Conservation (phyloP, 2,329 filamentous ascomycete genomes). For the Penicillium vulpinum region DNA sequence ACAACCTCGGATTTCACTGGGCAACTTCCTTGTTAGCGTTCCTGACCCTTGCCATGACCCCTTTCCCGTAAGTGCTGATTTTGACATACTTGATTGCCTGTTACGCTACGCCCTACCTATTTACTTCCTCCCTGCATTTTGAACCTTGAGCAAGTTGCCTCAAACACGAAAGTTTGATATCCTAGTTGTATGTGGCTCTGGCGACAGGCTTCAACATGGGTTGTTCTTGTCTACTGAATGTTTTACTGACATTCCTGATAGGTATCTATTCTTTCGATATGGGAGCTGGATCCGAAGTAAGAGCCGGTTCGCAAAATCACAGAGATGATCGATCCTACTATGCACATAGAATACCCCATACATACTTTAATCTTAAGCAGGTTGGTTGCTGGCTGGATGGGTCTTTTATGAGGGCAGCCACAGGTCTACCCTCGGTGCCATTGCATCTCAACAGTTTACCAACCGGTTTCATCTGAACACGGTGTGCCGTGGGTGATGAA, state of each 20-base stretch:
- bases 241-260: conserved; percentile 19
- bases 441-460: conserved; percentile 5
- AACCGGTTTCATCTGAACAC: not conserved
- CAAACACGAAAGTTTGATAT: not conserved
- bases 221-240: not conserved
- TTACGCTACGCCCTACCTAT: conserved; percentile 9
- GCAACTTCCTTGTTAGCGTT: conserved; percentile 47
- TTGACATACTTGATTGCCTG: not conserved
- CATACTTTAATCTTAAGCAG: not conserved
- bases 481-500: not conserved
- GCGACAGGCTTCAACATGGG: not conserved
- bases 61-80: conserved; percentile 46
- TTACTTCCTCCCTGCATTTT: conserved; percentile 11
- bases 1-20: conserved; percentile 49
- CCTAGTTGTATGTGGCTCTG: conserved; percentile 6
- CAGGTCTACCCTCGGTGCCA: conserved; percentile 4
- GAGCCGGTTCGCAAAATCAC: conserved; percentile 41
- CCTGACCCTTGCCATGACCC: conserved; percentile 46
- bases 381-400: not conserved
- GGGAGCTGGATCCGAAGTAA: conserved; percentile 44
- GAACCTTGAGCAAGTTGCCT: not conserved
- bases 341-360: conserved; percentile 9
- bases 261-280: conserved; percentile 48
- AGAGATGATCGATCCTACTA: conserved; percentile 18
- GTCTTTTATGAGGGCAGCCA: conserved; percentile 4